Percentiles rank a stretch among this genome's conserved stretches.
Evolutionary conservation across 352 stramenopile genomes (phyloP).

Genomic region (Phytopythium sindhum): DNA sequence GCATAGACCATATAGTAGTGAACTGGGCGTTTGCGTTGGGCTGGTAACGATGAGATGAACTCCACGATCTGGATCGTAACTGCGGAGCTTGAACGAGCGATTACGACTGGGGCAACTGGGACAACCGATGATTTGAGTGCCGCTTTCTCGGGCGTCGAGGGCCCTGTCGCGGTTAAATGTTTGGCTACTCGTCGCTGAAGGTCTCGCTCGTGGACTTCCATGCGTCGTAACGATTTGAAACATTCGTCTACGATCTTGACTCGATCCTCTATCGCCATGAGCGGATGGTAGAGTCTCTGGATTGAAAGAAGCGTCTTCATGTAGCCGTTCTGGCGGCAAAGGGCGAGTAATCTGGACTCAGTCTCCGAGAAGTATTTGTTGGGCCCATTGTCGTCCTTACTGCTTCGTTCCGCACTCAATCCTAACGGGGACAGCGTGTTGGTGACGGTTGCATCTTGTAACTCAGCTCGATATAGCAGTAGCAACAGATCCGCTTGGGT

Average conservation of each 20-base stretch:
- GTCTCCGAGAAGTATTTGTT: constrained; percentile 7
- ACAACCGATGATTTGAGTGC: constrained; percentile 3
- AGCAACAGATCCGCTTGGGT: constrained; percentile 50
- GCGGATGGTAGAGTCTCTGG: constrained; percentile 26
- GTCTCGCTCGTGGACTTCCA: constrained; percentile 41
- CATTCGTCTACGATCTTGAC: constrained; percentile 26
- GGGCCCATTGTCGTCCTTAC: neutral
- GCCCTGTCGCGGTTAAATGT: neutral
- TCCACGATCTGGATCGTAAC: constrained; percentile 47
- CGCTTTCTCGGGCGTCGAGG: neutral
- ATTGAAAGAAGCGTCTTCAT: constrained; percentile 38
- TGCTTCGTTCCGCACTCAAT: neutral
- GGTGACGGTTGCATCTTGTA: constrained; percentile 36
- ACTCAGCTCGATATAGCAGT: constrained; percentile 50
- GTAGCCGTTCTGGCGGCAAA: constrained; percentile 59
- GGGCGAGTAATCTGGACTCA: constrained; percentile 31
- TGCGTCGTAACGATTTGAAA: constrained; percentile 36
- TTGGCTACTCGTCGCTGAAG: constrained; percentile 15
- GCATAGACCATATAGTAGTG: constrained; percentile 80
- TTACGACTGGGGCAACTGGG: constrained; percentile 42
- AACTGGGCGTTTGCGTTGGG: constrained; percentile 27
- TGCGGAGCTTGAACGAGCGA: constrained; percentile 46
- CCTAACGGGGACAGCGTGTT: constrained; percentile 16
- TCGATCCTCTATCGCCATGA: constrained; percentile 16
- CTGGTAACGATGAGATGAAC: constrained; percentile 25